Evolutionary conservation across 768 basidiomycete species (phyloP).

Genomic region (Lepiota subincarnata): DNA sequence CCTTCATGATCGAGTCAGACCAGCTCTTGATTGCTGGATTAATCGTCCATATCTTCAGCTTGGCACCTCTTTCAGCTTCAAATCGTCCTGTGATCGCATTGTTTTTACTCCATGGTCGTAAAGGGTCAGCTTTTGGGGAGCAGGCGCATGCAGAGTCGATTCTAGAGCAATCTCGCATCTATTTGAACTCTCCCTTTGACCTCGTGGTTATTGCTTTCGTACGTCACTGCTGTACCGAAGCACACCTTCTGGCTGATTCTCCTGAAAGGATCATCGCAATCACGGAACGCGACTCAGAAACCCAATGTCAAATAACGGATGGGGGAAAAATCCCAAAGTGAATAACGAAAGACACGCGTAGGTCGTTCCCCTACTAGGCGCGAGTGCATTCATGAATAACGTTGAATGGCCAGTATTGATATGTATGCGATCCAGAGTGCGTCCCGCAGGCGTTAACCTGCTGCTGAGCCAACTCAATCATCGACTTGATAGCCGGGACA

Average conservation of each 20-base stretch:
- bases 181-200: conserved; percentile 9
- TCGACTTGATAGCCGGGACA: conserved; percentile 45
- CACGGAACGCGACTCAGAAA: conserved; percentile 36
- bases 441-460: conserved; percentile 9
- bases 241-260: not conserved
- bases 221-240: conserved; percentile 7
- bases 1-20: conserved; percentile 13
- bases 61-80: conserved; percentile 20
- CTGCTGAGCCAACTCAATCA: not conserved
- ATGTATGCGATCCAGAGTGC: conserved; percentile 47
- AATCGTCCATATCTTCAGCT: conserved; percentile 29
- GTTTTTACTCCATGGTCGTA: conserved; percentile 42
- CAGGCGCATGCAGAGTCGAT: conserved; percentile 24
- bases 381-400: not conserved
- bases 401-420: conserved; percentile 29
- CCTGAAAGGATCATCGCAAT: conserved; percentile 42
- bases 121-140: conserved; percentile 25
- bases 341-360: conserved; percentile 39
- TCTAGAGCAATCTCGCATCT: conserved; percentile 17
- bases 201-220: conserved; percentile 39
- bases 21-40: conserved; percentile 34
- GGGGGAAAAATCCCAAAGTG: conserved; percentile 24
- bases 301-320: conserved; percentile 31
- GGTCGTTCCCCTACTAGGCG: conserved; percentile 16
- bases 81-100: conserved; percentile 31